Evolutionary conservation across 441 rosid species (phyloP).

Genomic region (Corymbia citriodora): DNA sequence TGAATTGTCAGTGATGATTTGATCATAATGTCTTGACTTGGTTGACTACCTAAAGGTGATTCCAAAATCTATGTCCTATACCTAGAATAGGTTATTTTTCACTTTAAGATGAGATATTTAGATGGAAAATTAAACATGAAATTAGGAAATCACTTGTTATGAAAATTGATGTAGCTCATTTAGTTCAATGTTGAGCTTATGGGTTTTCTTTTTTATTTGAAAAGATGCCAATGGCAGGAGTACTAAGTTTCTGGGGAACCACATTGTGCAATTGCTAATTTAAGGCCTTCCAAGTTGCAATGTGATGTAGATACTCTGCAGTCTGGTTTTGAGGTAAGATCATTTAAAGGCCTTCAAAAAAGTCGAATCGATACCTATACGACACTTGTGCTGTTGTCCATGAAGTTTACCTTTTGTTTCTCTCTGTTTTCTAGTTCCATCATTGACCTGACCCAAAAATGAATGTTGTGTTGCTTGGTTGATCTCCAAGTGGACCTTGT

Average conservation of each 20-base stretch:
- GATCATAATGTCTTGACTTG: neutral
- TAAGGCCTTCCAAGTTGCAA: neutral
- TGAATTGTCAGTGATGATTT: neutral
- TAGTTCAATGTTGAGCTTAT: neutral
- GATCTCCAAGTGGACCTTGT: too few relatives aligned
- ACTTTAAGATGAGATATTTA: neutral
- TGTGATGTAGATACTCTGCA: neutral
- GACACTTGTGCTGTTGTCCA: neutral
- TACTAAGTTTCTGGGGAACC: neutral
- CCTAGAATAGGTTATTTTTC: neutral
- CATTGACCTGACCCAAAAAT: too few relatives aligned
- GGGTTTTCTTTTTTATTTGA: neutral
- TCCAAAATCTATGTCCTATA: neutral
- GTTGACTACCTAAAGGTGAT: neutral
- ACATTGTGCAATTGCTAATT: neutral
- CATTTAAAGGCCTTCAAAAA: neutral
- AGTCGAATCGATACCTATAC: neutral
- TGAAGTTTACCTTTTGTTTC: neutral
- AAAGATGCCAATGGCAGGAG: neutral
- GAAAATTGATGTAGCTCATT: neutral
- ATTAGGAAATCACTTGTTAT: neutral
- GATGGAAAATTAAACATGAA: neutral
- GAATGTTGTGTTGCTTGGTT: too few relatives aligned
- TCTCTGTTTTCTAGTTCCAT: neutral
- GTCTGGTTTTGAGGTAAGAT: neutral